These are phyloP conservation scores for Apiospora phragmitis DNA, from an alignment of 2,329 filamentous ascomycete species.

Conservation along the genomic window DNA sequence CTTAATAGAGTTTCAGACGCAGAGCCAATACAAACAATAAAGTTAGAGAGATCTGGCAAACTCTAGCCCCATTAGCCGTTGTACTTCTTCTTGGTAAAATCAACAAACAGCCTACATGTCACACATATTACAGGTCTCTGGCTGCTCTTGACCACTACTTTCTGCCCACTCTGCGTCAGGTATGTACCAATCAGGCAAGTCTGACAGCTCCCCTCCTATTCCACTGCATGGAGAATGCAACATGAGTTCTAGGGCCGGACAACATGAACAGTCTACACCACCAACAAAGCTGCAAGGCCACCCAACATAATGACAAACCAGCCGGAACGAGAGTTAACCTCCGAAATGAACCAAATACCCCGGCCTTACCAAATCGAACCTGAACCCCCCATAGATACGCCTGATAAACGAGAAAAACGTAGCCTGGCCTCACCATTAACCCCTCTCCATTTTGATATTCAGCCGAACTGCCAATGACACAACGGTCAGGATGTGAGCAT, in stretches of 20 bases:
- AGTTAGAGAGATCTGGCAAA: not conserved
- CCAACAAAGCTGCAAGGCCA: not conserved
- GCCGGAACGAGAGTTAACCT: not conserved
- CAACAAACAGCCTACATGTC: not conserved
- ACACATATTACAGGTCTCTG: not conserved
- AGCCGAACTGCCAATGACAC: not conserved
- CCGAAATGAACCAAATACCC: not conserved
- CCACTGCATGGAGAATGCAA: not conserved
- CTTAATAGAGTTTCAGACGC: not conserved
- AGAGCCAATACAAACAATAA: not conserved
- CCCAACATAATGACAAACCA: not conserved
- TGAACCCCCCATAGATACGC: not conserved
- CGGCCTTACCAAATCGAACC: not conserved
- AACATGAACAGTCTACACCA: not conserved
- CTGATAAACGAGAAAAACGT: not conserved
- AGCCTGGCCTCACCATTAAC: not conserved
- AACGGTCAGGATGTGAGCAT: slow-evolving; percentile 45
- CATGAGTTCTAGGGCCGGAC: not conserved
- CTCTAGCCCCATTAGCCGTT: not conserved
- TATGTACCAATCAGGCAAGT: not conserved
- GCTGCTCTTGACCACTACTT: not conserved
- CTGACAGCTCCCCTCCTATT: not conserved
- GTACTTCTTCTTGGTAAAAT: not conserved
- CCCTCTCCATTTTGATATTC: not conserved
- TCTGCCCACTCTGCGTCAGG: not conserved